Percentiles rank a stretch among this genome's conserved stretches.
phyloP scores from a whole-genome alignment of 805 yeast species.

The Metschnikowia santaceciliae region DNA sequence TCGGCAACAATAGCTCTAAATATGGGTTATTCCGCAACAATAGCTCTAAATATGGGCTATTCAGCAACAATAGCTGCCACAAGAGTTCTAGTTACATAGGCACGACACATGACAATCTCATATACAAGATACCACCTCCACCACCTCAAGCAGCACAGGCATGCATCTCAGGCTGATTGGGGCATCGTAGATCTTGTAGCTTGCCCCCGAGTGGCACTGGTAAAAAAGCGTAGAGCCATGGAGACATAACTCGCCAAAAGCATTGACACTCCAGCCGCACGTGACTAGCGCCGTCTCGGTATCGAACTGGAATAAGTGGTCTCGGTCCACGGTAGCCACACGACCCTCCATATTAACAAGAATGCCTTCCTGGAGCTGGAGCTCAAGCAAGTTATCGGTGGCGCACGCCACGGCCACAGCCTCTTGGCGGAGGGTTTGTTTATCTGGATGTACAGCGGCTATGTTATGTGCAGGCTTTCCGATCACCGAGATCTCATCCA shows the following conservation, averaged over 20 bases:
- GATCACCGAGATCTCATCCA: constrained; percentile 1
- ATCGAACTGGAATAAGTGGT: constrained; percentile 40
- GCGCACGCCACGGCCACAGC: constrained; percentile 12
- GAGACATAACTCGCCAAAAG: constrained; percentile 27
- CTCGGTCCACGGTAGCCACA: constrained; percentile 36
- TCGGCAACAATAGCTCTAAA: too few relatives aligned
- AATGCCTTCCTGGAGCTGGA: constrained; percentile 29
- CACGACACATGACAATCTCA: not conserved
- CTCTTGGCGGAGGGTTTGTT: not conserved
- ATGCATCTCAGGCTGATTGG: constrained; percentile 32
- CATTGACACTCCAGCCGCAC: constrained; percentile 35
- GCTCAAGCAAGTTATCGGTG: constrained; percentile 16
- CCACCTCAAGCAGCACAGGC: constrained; percentile 35
- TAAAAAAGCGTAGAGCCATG: constrained; percentile 20
- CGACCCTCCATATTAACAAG: constrained; percentile 30
- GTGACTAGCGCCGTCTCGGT: constrained; percentile 9
- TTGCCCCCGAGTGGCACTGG: constrained; percentile 40
- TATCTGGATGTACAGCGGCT: not conserved
- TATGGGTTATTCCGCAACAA: too few relatives aligned
- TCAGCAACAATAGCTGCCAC: too few relatives aligned
- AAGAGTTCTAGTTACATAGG: too few relatives aligned
- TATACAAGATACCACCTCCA: constrained; percentile 23
- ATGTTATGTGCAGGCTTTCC: not conserved
- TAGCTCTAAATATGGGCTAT: too few relatives aligned
- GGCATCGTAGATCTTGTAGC: constrained; percentile 35